Conservation (phyloP, 768 basidiomycete genomes). For the Russula vinacea region DNA sequence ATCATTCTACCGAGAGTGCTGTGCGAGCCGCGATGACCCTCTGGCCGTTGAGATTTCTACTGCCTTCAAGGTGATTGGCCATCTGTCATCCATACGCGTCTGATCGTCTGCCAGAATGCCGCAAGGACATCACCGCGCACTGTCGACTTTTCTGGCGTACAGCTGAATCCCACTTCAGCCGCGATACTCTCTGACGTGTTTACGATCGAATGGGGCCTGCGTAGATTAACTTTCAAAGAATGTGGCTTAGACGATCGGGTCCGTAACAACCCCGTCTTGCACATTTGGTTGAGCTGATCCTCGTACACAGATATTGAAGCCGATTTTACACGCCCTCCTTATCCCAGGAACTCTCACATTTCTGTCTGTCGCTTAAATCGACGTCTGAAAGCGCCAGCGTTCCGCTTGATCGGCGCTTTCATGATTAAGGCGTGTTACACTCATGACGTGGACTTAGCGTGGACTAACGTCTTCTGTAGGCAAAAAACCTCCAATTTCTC, state of each 20-base stretch:
- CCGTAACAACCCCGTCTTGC: conserved; percentile 33
- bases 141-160: conserved; percentile 77
- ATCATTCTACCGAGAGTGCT: conserved; percentile 84
- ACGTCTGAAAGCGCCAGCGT: conserved; percentile 71
- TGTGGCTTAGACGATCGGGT: conserved; percentile 87
- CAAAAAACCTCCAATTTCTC: conserved; percentile 75
- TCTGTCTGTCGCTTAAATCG: conserved; percentile 83
- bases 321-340: conserved; percentile 84
- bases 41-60: conserved; percentile 62
- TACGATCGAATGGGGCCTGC: conserved; percentile 87
- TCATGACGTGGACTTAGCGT: not conserved
- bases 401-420: conserved; percentile 77
- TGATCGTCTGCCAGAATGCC: conserved; percentile 43
- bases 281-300: conserved; percentile 4
- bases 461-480: conserved; percentile 43
- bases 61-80: conserved; percentile 58
- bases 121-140: conserved; percentile 58
- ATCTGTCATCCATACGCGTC: conserved; percentile 7
- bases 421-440: conserved; percentile 55
- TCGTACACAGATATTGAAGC: conserved; percentile 66
- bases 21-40: conserved; percentile 68
- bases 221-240: conserved; percentile 79
- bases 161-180: conserved; percentile 64
- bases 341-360: conserved; percentile 78
- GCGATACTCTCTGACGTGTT: conserved; percentile 88